Evolutionary conservation across 257 asterid species (phyloP), one percentile per base, ranked within the genome.

Genomic region (Henckelia pumila): DNA sequence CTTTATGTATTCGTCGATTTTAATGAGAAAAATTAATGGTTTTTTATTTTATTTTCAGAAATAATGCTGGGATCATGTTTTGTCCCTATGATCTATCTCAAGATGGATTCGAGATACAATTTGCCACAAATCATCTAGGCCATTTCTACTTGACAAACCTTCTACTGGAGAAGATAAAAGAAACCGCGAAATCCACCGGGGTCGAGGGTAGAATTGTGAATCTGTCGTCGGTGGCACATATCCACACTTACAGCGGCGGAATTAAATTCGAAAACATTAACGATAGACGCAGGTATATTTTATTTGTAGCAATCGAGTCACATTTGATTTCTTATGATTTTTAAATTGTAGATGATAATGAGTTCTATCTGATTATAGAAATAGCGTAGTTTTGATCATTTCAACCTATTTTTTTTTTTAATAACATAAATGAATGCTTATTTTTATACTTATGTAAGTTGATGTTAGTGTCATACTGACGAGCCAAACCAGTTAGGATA

Each of bases 81-180:
- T 85, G 94, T 47, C 96, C 95, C 6, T 84, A 67, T 57, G 82
- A 86, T 78, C 89, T 88, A 26, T 89, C 96, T 1, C 78, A 81
- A 66, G 95, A 89, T 49, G 93, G 91, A 52, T 55, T 83, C 11
- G 96, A 89, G 79, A 75, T 80, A 66, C 96, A 87, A 55, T 85
- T 89, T 63, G 96, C 93, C 0, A 87, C 96, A 17, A 87, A 89
- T 77, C 89, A 87, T 82, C 87, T 89, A 16, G 99, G 99, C 62
- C 99, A 94, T 77, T 94, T 93, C 81, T 75, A 88, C 89, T 81
- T 92, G 88, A 92, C 97, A 8, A 89, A 78, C 78, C 93, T 92
- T 61, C 97, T 92, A 37, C 87, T 93, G 1, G 92, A 84, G 70
- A 90, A 82, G 82, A 90, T 93, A 95, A 93, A 88, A 76, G 84